Percentiles rank a stretch among this genome's conserved stretches.
Evolutionary conservation across 306 rosid species (phyloP).

Genomic region (Corylus avellana): DNA sequence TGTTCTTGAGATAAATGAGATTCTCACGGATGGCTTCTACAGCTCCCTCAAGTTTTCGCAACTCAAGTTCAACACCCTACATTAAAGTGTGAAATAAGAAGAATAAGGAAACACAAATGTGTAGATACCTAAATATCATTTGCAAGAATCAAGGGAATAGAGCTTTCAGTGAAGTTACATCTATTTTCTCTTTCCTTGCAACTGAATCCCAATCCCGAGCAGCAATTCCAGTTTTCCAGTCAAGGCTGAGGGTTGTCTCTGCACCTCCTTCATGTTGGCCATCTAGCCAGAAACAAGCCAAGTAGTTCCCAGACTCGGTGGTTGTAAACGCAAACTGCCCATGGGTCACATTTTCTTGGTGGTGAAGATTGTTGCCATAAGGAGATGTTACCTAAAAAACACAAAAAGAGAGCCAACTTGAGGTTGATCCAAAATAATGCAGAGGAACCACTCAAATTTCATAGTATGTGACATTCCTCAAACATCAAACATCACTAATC

Average conservation of each 20-base stretch:
- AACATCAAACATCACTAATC: not conserved
- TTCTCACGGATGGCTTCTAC: constrained; percentile 57
- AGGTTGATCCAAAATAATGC: not conserved
- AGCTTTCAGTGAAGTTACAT: constrained; percentile 30
- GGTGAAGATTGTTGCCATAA: constrained; percentile 58
- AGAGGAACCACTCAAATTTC: not conserved
- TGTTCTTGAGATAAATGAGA: constrained; percentile 43
- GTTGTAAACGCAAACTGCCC: constrained; percentile 67
- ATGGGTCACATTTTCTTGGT: constrained; percentile 56
- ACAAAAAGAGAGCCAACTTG: not conserved
- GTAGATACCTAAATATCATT: not conserved
- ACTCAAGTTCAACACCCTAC: constrained; percentile 66
- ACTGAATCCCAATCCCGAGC: constrained; percentile 61
- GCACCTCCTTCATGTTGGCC: constrained; percentile 31
- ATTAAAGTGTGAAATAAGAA: not conserved
- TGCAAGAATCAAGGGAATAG: constrained; percentile 1
- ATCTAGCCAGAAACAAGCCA: constrained; percentile 55
- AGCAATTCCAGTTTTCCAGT: constrained; percentile 58
- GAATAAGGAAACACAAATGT: not conserved
- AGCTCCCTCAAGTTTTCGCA: constrained; percentile 55
- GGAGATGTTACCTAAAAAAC: constrained; percentile 53
- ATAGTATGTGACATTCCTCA: not conserved
- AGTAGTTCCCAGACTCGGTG: constrained; percentile 48
- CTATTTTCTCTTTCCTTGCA: constrained; percentile 55
- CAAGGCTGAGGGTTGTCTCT: constrained; percentile 42